Percentiles rank a stretch among this genome's conserved stretches.
Conservation (phyloP, 176 grass and related monocot species). For the Aegilops tauschii region DNA sequence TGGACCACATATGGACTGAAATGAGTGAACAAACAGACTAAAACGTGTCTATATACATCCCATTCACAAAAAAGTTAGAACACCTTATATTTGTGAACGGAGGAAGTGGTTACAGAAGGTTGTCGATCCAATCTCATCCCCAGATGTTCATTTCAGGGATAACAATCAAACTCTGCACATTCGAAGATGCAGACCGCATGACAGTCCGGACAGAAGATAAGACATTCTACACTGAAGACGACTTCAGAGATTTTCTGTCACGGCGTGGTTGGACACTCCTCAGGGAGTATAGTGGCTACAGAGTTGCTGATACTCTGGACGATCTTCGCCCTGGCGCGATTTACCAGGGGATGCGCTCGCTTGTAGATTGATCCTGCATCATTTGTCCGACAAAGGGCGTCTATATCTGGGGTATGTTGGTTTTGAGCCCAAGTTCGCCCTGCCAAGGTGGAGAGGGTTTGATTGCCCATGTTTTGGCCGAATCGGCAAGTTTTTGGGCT, state of each 20-base stretch:
- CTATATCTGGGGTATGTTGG: not conserved
- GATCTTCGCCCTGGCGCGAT: conserved; percentile 70
- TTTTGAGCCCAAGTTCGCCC: not conserved
- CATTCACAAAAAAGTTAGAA: too few relatives aligned
- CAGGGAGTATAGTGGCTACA: conserved; percentile 64
- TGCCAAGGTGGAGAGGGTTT: not conserved
- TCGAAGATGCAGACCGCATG: conserved; percentile 61
- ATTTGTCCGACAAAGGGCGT: not conserved
- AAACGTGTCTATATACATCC: too few relatives aligned
- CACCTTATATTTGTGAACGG: too few relatives aligned
- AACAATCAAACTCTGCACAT: conserved; percentile 73
- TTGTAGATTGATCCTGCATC: conserved; percentile 46
- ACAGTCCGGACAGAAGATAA: conserved; percentile 73
- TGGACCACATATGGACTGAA: too few relatives aligned
- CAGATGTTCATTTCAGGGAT: conserved; percentile 42
- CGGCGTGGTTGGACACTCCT: conserved; percentile 66
- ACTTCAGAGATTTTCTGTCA: conserved; percentile 68
- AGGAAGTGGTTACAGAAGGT: not conserved
- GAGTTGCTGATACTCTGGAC: conserved; percentile 62
- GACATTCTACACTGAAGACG: conserved; percentile 81
- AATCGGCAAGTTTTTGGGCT: not conserved
- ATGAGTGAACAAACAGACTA: too few relatives aligned
- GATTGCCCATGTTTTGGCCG: too few relatives aligned
- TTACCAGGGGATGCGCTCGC: conserved; percentile 62
- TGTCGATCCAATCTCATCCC: not conserved